Percentiles rank a stretch among this genome's conserved stretches.
Conservation (phyloP, 2,329 filamentous ascomycete genomes). For the Hypoxylon sp. region DNA sequence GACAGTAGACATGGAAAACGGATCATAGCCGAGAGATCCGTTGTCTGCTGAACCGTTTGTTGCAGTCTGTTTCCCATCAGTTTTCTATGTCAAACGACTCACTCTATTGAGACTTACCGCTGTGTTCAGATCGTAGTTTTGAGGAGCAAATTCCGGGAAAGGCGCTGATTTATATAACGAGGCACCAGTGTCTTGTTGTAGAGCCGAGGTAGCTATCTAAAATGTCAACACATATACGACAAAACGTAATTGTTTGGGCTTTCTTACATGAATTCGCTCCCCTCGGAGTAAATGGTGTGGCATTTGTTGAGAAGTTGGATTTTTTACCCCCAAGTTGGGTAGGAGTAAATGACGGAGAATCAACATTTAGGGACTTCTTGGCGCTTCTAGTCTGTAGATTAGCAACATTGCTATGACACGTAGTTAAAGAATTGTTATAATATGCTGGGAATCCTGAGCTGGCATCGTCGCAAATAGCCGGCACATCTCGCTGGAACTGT, state of each 20-base stretch:
- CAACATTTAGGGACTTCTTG: slow-evolving; percentile 90
- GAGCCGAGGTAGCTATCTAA: slow-evolving; percentile 52
- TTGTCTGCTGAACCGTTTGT: slow-evolving; percentile 49
- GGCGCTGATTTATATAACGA: slow-evolving; percentile 66
- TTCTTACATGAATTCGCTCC: slow-evolving; percentile 54
- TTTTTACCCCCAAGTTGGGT: slow-evolving; percentile 70
- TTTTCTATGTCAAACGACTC: neutral
- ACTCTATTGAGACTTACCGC: slow-evolving; percentile 54
- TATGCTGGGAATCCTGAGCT: slow-evolving; percentile 14
- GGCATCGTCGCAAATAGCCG: neutral
- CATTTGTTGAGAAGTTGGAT: slow-evolving; percentile 86
- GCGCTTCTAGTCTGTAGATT: slow-evolving; percentile 48
- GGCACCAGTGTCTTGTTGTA: slow-evolving; percentile 58
- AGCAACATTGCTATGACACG: slow-evolving; percentile 38
- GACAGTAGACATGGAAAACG: slow-evolving; percentile 71
- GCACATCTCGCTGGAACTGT: neutral
- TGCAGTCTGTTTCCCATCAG: slow-evolving; percentile 44
- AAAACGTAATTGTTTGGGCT: neutral
- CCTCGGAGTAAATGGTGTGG: slow-evolving; percentile 85
- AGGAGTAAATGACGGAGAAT: slow-evolving; percentile 95
- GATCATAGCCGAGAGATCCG: slow-evolving; percentile 64
- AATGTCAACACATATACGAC: slow-evolving; percentile 17
- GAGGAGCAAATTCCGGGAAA: slow-evolving; percentile 71
- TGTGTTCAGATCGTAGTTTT: slow-evolving; percentile 64
- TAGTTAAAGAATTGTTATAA: slow-evolving; percentile 2